Evolutionary conservation across 176 grass and related monocot genomes (phyloP).

Genomic region (Oryza officinalis): DNA sequence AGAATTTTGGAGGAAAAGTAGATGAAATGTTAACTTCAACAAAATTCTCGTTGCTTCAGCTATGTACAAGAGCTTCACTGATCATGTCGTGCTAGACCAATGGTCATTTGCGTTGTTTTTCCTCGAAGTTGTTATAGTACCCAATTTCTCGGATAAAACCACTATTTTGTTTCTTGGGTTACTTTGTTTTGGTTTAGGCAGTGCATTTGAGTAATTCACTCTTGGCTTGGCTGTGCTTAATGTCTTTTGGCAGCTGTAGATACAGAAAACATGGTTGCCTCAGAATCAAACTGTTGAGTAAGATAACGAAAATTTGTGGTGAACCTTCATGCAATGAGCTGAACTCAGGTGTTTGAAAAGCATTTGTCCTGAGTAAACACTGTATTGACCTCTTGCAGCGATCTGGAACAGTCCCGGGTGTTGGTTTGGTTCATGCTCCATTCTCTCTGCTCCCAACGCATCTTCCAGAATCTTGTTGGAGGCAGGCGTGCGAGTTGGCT

Average conservation of each 20-base stretch:
- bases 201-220: background rate
- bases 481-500: slow-evolving; percentile 77
- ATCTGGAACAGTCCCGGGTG: slow-evolving; percentile 68
- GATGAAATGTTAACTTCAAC: background rate
- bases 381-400: slow-evolving; percentile 47
- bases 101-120: background rate
- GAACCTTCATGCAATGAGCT: background rate
- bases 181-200: background rate
- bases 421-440: slow-evolving; percentile 86
- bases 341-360: background rate
- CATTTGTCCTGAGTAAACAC: background rate
- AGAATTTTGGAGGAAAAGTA: background rate
- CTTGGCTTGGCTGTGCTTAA: background rate
- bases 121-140: background rate
- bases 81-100: background rate
- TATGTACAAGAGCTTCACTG: background rate
- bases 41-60: background rate
- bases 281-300: background rate
- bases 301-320: background rate
- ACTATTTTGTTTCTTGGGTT: background rate
- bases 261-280: background rate
- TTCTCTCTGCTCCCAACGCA: slow-evolving; percentile 58
- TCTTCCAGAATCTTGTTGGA: slow-evolving; percentile 60
- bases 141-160: background rate
- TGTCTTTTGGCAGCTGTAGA: background rate